Conservation (phyloP, 805 yeast species). For the Candida boleticola region DNA sequence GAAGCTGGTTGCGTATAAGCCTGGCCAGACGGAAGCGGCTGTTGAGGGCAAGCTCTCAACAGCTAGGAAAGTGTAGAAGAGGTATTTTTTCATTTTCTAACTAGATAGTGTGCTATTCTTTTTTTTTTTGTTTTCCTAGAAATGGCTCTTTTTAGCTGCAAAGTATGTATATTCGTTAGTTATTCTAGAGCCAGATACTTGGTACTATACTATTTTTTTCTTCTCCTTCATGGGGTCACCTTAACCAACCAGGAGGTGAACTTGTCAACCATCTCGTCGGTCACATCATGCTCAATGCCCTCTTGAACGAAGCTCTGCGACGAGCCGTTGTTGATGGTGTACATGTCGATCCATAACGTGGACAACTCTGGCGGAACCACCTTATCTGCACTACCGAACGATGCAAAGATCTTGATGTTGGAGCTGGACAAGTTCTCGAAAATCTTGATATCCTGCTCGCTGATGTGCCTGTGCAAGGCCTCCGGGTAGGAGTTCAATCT, state of each 20-base stretch:
- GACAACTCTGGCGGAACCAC: constrained; percentile 36
- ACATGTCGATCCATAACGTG: constrained; percentile 30
- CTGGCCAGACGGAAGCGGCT: too few species aligned
- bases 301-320: constrained; percentile 28
- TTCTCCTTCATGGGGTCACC: too few species aligned
- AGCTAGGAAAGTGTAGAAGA: too few species aligned
- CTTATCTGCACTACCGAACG: constrained; percentile 34
- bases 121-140: too few species aligned
- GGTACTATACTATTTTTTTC: too few species aligned
- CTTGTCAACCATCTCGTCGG: constrained; percentile 31
- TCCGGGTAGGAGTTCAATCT: constrained; percentile 26
- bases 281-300: constrained; percentile 32
- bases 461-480: constrained; percentile 28
- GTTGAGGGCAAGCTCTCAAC: too few species aligned
- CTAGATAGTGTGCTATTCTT: too few species aligned
- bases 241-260: constrained; percentile 32
- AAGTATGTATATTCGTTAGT: too few species aligned
- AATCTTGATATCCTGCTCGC: constrained; percentile 26
- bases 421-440: constrained; percentile 33
- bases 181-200: too few species aligned
- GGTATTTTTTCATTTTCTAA: too few species aligned
- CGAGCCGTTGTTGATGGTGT: constrained; percentile 20
- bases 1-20: too few species aligned
- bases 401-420: constrained; percentile 32
- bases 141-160: too few species aligned